A percentile compares a stretch with the other conserved stretches of the same genome.
Evolutionary conservation across 352 stramenopile genomes (phyloP).

Genomic region (Globisporangium megalacanthum): DNA sequence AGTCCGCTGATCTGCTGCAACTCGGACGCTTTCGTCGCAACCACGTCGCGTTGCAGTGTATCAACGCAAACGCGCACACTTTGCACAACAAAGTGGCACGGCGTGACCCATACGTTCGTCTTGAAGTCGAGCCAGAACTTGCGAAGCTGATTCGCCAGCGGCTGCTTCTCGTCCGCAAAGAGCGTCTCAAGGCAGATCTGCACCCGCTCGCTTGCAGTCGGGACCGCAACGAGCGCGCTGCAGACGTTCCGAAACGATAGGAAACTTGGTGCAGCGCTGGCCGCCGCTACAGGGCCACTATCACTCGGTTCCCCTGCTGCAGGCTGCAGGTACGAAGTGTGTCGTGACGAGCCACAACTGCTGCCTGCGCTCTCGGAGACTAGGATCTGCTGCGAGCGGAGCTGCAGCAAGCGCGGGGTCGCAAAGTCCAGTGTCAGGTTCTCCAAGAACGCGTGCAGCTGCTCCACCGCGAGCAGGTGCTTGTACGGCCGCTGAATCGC

Average conservation of each 20-base stretch:
- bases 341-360: constrained; percentile 1
- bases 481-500: constrained; percentile 18
- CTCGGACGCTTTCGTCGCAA: constrained; percentile 30
- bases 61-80: constrained; percentile 27
- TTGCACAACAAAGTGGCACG: constrained; percentile 16
- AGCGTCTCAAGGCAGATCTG: constrained; percentile 42
- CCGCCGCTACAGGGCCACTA: constrained; percentile 14
- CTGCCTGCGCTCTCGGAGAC: constrained; percentile 17
- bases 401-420: constrained; percentile 32
- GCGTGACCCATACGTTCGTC: constrained; percentile 22
- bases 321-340: constrained; percentile 10
- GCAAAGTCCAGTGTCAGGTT: constrained; percentile 36
- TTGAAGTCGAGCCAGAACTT: constrained; percentile 52
- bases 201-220: constrained; percentile 22
- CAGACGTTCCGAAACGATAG: constrained; percentile 53
- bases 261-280: constrained; percentile 17
- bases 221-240: constrained; percentile 26
- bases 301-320: constrained; percentile 5
- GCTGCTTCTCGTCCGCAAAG: constrained; percentile 36
- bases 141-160: constrained; percentile 26
- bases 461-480: not conserved
- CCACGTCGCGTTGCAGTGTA: constrained; percentile 25
- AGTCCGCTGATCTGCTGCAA: constrained; percentile 42
- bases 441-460: constrained; percentile 33
- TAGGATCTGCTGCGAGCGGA: constrained; percentile 54